Evolutionary conservation across 768 basidiomycete species (phyloP).

Genomic region (Collybia sp.): DNA sequence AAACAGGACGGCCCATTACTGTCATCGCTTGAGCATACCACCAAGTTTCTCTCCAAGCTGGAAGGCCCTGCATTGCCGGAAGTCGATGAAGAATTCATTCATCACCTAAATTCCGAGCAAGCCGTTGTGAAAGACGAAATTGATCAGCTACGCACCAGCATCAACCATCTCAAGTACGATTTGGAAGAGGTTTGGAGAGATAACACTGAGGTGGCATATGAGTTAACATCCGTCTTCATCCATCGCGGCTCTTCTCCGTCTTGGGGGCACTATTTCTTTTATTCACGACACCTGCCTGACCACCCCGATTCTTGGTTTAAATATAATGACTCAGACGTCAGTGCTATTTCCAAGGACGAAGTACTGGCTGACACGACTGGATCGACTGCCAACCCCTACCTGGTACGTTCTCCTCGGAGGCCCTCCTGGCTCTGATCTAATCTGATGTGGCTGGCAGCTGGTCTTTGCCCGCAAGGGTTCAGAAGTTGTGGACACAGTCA

Average conservation of each 20-base stretch:
- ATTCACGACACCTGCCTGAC: constrained; percentile 81
- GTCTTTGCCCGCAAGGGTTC: constrained; percentile 80
- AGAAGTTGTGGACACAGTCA: constrained; percentile 78
- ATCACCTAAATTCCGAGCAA: constrained; percentile 50
- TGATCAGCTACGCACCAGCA: constrained; percentile 43
- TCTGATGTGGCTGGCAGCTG: constrained; percentile 39
- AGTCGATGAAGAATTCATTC: constrained; percentile 57
- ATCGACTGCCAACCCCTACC: constrained; percentile 84
- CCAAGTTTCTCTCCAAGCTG: constrained; percentile 52
- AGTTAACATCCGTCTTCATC: constrained; percentile 92
- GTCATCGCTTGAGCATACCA: constrained; percentile 48
- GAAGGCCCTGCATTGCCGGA: constrained; percentile 37
- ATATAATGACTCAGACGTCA: constrained; percentile 90
- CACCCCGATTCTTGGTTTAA: constrained; percentile 89
- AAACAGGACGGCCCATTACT: constrained; percentile 57
- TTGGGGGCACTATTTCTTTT: constrained; percentile 96
- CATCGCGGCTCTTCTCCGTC: constrained; percentile 87
- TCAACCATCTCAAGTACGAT: constrained; percentile 54
- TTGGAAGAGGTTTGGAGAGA: constrained; percentile 75
- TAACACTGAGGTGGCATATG: constrained; percentile 67
- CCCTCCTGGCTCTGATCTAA: background rate
- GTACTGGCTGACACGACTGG: constrained; percentile 90
- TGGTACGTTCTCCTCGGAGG: constrained; percentile 53
- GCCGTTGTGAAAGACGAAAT: constrained; percentile 50
- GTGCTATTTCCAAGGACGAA: constrained; percentile 71